A percentile compares a stretch with the other conserved stretches of the same genome.
Conservation (phyloP, 2,329 filamentous ascomycete species). For the Talaromyces sp. region DNA sequence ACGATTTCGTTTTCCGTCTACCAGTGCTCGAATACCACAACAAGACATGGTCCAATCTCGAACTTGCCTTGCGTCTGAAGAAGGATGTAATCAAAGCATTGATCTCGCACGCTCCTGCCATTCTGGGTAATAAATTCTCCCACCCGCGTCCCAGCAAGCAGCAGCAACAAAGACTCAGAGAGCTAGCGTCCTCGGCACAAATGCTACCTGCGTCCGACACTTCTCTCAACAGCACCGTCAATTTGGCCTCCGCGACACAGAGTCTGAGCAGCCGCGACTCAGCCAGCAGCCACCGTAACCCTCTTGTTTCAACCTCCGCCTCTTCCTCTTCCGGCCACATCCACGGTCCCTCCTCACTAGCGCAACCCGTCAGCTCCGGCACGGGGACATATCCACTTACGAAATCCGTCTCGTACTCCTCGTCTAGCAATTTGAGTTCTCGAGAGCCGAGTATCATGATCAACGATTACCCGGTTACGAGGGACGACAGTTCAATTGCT, state of each 20-base stretch:
- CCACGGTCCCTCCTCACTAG: conserved; percentile 24
- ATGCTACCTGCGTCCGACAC: conserved; percentile 43
- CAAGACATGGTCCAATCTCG: conserved; percentile 98
- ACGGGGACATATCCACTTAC: conserved; percentile 35
- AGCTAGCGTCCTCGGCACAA: conserved; percentile 75
- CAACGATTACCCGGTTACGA: conserved; percentile 31
- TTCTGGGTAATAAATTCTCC: conserved; percentile 95
- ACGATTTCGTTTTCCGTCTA: conserved; percentile 95
- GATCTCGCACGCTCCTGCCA: conserved; percentile 91
- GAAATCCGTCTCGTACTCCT: conserved; percentile 34
- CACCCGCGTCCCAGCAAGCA: conserved; percentile 79
- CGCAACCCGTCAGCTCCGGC: conserved; percentile 34
- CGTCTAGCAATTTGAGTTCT: conserved; percentile 27
- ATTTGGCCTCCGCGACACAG: conserved; percentile 25
- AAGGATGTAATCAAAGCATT: conserved; percentile 91
- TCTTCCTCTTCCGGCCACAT: conserved; percentile 18
- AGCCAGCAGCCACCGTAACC: conserved; percentile 32
- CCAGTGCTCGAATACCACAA: conserved; percentile 94
- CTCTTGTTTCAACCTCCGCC: conserved; percentile 15
- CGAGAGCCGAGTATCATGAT: conserved; percentile 25
- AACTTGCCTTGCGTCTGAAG: conserved; percentile 87
- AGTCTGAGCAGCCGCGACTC: conserved; percentile 39
- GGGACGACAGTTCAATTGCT: conserved; percentile 22
- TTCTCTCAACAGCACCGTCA: conserved; percentile 17
- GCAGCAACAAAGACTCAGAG: conserved; percentile 73